phyloP scores from a whole-genome alignment of 306 rosid species.

The Prunus mongolica region DNA sequence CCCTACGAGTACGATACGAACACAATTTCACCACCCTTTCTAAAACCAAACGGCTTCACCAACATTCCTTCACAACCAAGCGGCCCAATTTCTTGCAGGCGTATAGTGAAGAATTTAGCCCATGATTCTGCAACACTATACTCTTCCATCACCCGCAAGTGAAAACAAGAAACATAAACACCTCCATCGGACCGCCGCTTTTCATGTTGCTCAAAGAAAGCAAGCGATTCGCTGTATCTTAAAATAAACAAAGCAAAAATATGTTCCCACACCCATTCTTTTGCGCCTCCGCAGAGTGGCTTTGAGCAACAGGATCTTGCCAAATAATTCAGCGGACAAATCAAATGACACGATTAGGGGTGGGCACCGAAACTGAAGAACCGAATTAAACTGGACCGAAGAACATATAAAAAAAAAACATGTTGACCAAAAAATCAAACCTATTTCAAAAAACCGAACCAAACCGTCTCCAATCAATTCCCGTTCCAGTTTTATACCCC shows the following conservation, averaged over 20 bases:
- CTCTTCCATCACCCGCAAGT: background rate
- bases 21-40: too few relatives aligned
- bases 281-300: background rate
- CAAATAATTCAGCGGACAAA: background rate
- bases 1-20: too few relatives aligned
- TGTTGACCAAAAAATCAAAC: too few relatives aligned
- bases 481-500: too few relatives aligned
- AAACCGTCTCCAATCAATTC: too few relatives aligned
- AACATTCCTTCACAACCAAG: background rate
- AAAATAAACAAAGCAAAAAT: background rate
- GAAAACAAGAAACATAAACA: background rate
- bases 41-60: too few relatives aligned
- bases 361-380: too few relatives aligned
- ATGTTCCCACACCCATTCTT: background rate
- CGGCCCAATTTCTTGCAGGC: background rate
- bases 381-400: too few relatives aligned
- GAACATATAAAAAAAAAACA: too few relatives aligned
- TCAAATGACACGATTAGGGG: background rate
- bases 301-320: background rate
- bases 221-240: background rate
- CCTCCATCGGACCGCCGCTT: too few relatives aligned
- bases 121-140: background rate
- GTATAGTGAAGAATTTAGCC: background rate
- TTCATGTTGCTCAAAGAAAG: background rate
- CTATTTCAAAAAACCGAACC: too few relatives aligned